Base-by-base conservation (phyloP, 148 eudicot genomes). In the Amaranthus cruentus region DNA sequence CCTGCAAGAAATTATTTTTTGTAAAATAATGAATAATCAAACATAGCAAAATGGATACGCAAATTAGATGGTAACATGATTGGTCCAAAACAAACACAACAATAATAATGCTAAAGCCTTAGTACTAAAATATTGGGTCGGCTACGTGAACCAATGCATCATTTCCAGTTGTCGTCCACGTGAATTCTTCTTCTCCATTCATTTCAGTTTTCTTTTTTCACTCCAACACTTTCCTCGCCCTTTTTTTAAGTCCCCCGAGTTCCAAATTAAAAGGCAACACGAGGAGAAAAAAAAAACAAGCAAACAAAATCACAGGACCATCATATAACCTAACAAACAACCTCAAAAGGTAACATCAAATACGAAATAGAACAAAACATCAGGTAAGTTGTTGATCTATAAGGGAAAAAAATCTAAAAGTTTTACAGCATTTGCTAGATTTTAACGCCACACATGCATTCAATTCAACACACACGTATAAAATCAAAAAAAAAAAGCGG, bases 1-100 rank as follows among this genome's bases (percentile, higher is more conserved):
- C 90, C 93, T 91, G 82, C 52, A 65, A 53, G 61, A 46, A 61
- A 47, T 56, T 71, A 15, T 10, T 42, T 44, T 57, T 59, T 14
- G 43, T 67, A 69, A 73, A 13, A 55, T 49, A 9, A 70, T 4
- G 50, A 42, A 42, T 21, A 52, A 6, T 47, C 9, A 42, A 65
- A 49, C 7, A 42, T 13, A 51, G 28, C 15, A 51, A 15, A 69
- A 44, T n/a, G 3, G 0, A 21, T 46, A 7, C 6, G 44, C 59
- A 54, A 54, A 46, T 15, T n/a, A 13, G 12, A 62, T 6, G 49
- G 52, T 21, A 6, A 21, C 43, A 12, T 67, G 57, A 12, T n/a
- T 43, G 48, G 9, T 47, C 5, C 4, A 64, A 18, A 3, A 48
- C 4, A 28, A 28, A 28, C 38, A 28, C 38, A 28, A 28, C 38